A percentile compares a stretch with the other conserved stretches of the same genome.
phyloP scores from a whole-genome alignment of 768 basidiomycete species.

The Ramaria sp. region DNA sequence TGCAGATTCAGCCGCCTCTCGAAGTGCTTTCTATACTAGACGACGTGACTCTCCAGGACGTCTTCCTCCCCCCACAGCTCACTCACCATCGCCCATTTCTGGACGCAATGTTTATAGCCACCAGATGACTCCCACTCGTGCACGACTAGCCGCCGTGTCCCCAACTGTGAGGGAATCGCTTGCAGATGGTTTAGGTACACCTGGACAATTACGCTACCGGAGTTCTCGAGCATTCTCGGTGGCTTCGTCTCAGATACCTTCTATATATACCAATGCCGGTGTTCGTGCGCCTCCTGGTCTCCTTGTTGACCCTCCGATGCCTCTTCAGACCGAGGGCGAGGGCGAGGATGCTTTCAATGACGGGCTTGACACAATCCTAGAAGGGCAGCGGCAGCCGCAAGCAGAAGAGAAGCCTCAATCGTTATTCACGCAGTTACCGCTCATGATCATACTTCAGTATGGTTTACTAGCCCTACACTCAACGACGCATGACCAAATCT shows the following conservation, averaged over 20 bases:
- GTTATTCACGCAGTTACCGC: slow-evolving; percentile 62
- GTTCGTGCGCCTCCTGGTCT: slow-evolving; percentile 71
- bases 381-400: slow-evolving; percentile 25
- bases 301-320: slow-evolving; percentile 49
- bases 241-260: slow-evolving; percentile 45
- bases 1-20: neutral
- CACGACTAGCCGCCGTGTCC: neutral
- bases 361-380: slow-evolving; percentile 13
- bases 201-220: neutral
- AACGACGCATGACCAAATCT: slow-evolving; percentile 84
- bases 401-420: slow-evolving; percentile 48
- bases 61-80: neutral
- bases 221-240: slow-evolving; percentile 2
- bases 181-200: neutral
- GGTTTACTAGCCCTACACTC: slow-evolving; percentile 80
- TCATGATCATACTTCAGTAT: slow-evolving; percentile 84
- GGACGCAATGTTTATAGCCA: neutral
- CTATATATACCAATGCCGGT: slow-evolving; percentile 78
- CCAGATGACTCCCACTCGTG: neutral
- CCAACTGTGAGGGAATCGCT: neutral
- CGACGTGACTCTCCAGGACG: neutral
- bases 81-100: neutral
- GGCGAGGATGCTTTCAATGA: slow-evolving; percentile 37
- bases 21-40: neutral
- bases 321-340: slow-evolving; percentile 26